A percentile compares a stretch with the other conserved stretches of the same genome.
Conservation (phyloP, 140 eudicot genomes). For the Flaveria floridana region DNA sequence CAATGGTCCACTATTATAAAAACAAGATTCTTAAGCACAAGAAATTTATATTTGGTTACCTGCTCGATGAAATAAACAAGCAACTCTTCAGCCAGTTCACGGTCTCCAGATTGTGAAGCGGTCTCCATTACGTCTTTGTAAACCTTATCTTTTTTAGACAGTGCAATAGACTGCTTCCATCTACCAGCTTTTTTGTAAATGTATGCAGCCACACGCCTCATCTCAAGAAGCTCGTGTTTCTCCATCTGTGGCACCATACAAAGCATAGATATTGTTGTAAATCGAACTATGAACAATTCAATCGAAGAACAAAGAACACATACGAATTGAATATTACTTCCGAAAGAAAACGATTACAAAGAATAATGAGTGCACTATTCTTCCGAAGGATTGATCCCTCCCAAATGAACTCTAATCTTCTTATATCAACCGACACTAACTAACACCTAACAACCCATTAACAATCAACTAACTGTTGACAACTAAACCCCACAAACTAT, state of each 20-base stretch:
- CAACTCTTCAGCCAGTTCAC: conserved; percentile 96
- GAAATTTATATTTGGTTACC: conserved; percentile 36
- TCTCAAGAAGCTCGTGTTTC: conserved; percentile 98
- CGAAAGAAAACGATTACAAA: too few relatives aligned
- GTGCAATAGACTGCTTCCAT: conserved; percentile 97
- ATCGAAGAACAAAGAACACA: too few relatives aligned
- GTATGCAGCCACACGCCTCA: conserved; percentile 99
- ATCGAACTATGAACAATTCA: too few relatives aligned
- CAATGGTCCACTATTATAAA: not conserved
- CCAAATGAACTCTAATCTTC: too few relatives aligned
- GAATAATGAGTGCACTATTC: too few relatives aligned
- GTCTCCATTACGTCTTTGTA: conserved; percentile 99
- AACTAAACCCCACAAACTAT: too few relatives aligned
- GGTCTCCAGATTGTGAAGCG: conserved; percentile 94
- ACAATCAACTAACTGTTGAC: too few relatives aligned
- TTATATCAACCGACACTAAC: too few relatives aligned
- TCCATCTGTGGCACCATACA: conserved; percentile 62
- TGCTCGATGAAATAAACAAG: conserved; percentile 92
- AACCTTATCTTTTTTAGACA: conserved; percentile 90
- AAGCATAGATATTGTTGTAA: not conserved
- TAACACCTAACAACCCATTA: too few relatives aligned
- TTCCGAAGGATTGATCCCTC: too few relatives aligned
- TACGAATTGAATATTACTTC: too few relatives aligned
- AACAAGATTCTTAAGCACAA: not conserved
- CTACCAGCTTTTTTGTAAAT: conserved; percentile 98